A percentile compares a stretch with the other conserved stretches of the same genome.
phyloP scores from a whole-genome alignment of 306 rosid species.

The Trifolium fragiferum region DNA sequence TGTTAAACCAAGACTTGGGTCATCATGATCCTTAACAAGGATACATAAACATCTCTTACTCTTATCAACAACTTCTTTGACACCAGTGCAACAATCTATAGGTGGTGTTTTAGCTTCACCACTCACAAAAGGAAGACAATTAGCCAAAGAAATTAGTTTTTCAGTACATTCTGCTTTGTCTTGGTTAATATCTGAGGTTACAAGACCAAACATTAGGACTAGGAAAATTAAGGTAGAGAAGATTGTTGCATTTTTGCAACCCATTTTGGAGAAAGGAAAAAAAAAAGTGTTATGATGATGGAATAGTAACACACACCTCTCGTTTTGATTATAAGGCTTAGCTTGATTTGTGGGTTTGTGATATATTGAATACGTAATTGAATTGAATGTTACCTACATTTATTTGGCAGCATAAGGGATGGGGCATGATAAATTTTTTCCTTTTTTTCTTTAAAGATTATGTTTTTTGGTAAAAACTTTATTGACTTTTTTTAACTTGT shows the following conservation, averaged over 20 bases:
- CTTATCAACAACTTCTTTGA: constrained; percentile 55
- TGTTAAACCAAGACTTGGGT: constrained; percentile 71
- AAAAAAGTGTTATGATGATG: not conserved
- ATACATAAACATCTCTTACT: constrained; percentile 73
- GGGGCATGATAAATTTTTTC: not conserved
- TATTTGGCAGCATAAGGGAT: not conserved
- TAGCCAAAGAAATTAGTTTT: constrained; percentile 54
- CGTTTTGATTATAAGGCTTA: not conserved
- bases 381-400: not conserved
- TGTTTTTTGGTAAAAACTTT: not conserved
- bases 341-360: not conserved
- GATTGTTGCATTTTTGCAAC: constrained; percentile 19
- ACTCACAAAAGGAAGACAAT: constrained; percentile 67
- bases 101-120: constrained; percentile 69
- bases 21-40: constrained; percentile 69
- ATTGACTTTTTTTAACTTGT: not conserved
- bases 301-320: not conserved
- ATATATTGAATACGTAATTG: not conserved
- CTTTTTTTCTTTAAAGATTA: not conserved
- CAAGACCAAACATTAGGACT: constrained; percentile 45
- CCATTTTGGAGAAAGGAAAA: constrained; percentile 38
- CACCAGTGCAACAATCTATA: constrained; percentile 72
- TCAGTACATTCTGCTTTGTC: constrained; percentile 74
- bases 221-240: constrained; percentile 35
- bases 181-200: constrained; percentile 56